Percentiles rank a stretch among this genome's conserved stretches.
Evolutionary conservation across 495 filamentous ascomycete genomes (phyloP).

Genomic region (Penicillium coprophilum): DNA sequence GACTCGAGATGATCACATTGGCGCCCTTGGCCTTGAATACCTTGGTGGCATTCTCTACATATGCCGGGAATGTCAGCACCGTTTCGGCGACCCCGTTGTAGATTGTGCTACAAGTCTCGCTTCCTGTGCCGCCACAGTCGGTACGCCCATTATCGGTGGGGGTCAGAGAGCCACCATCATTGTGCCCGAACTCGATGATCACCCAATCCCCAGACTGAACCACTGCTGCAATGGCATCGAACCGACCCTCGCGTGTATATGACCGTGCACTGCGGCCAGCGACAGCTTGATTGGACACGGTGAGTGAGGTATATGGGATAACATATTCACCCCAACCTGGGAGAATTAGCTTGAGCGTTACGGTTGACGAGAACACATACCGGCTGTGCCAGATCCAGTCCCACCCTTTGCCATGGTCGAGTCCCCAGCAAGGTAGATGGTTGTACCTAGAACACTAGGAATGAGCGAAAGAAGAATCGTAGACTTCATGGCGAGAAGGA

Average conservation of each 20-base stretch:
- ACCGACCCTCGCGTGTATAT: conserved; percentile 60
- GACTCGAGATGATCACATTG: conserved; percentile 58
- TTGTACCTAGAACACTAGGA: conserved; percentile 31
- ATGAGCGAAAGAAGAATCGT: conserved; percentile 24
- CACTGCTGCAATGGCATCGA: conserved; percentile 50
- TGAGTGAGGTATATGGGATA: conserved; percentile 39
- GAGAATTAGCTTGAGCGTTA: conserved; percentile 2
- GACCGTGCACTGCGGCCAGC: conserved; percentile 60
- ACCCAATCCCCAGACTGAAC: conserved; percentile 56
- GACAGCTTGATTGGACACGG: conserved; percentile 58
- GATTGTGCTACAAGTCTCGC: conserved; percentile 53
- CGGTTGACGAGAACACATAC: conserved; percentile 10
- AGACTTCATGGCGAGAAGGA: conserved; percentile 28
- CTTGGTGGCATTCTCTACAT: conserved; percentile 55
- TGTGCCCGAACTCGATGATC: conserved; percentile 65
- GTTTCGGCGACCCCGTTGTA: conserved; percentile 54
- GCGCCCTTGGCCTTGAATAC: conserved; percentile 58
- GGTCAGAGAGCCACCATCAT: conserved; percentile 60
- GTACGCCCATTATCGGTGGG: conserved; percentile 58
- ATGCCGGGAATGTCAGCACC: conserved; percentile 57
- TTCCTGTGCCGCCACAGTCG: conserved; percentile 54
- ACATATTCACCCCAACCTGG: conserved; percentile 63
- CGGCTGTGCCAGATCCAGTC: conserved; percentile 34
- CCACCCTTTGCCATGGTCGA: conserved; percentile 55
- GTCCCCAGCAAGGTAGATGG: conserved; percentile 56